phyloP scores from a whole-genome alignment of 2,329 filamentous ascomycete genomes.

The Ilyonectria mors-panacis region DNA sequence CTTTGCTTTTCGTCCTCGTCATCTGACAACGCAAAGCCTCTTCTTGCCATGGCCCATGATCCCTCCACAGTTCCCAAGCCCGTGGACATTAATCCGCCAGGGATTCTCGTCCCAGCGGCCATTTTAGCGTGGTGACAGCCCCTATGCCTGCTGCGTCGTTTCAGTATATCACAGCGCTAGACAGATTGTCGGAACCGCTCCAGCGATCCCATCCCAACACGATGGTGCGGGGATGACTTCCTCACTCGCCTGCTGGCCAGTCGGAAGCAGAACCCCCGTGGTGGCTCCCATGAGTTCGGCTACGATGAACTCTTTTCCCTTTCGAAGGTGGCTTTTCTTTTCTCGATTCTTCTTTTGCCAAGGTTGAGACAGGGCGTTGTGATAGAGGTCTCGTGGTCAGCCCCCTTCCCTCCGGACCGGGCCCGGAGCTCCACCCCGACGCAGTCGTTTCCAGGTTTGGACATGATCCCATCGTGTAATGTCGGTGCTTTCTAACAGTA shows the following conservation, averaged over 20 bases:
- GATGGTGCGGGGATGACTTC: constrained; percentile 41
- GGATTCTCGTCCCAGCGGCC: constrained; percentile 35
- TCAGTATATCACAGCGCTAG: constrained; percentile 48
- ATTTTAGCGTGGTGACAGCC: constrained; percentile 45
- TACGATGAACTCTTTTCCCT: constrained; percentile 33
- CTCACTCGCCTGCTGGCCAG: constrained; percentile 35
- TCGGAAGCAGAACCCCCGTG: constrained; percentile 17
- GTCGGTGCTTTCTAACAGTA: constrained; percentile 15
- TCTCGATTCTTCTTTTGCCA: constrained; percentile 41
- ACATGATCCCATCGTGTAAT: constrained; percentile 22
- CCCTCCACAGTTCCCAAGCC: constrained; percentile 26
- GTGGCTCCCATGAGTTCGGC: constrained; percentile 37
- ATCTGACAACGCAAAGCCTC: constrained; percentile 23
- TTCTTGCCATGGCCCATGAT: constrained; percentile 5
- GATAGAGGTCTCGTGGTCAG: constrained; percentile 15
- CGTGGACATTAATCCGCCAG: constrained; percentile 20
- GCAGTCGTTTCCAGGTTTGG: constrained; percentile 7
- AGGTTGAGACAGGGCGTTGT: constrained; percentile 25
- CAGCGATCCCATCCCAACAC: constrained; percentile 43
- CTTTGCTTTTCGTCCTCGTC: constrained; percentile 18
- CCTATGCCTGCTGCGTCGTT: constrained; percentile 43
- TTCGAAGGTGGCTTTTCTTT: constrained; percentile 25
- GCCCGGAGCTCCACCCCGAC: constrained; percentile 29
- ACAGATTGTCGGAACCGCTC: constrained; percentile 48
- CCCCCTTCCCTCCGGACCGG: constrained; percentile 24